Conservation (phyloP, 2,329 filamentous ascomycete species). For the Fusarium humuli region DNA sequence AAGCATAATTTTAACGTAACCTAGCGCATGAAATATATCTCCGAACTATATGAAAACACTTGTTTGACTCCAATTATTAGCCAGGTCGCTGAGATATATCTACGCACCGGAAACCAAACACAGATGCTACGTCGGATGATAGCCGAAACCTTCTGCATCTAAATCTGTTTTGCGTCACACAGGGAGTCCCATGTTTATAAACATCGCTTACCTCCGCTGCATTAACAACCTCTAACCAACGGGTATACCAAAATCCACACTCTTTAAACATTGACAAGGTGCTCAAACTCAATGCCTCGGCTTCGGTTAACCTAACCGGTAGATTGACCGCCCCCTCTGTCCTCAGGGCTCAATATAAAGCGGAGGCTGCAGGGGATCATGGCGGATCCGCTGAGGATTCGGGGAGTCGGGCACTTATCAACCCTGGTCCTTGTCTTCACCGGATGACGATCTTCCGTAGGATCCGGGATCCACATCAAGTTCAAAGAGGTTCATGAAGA, state of each 20-base stretch:
- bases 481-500: neutral
- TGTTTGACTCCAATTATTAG: neutral
- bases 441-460: constrained; percentile 22
- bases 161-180: neutral
- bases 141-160: neutral
- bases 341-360: neutral
- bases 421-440: neutral
- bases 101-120: neutral
- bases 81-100: neutral
- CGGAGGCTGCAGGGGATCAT: neutral
- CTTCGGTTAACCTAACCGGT: constrained; percentile 5
- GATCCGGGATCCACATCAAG: neutral
- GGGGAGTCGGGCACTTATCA: neutral
- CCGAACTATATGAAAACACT: neutral
- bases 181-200: neutral
- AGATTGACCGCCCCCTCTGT: neutral
- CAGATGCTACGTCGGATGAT: neutral
- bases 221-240: neutral
- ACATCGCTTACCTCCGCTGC: neutral
- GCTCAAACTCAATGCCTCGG: neutral
- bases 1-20: fast-evolving
- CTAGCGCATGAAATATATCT: neutral
- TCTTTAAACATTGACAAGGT: neutral
- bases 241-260: neutral
- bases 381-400: neutral